These are phyloP conservation scores for Eruca vesicaria DNA, from an alignment of 441 rosid genomes.

Conservation along the genomic window DNA sequence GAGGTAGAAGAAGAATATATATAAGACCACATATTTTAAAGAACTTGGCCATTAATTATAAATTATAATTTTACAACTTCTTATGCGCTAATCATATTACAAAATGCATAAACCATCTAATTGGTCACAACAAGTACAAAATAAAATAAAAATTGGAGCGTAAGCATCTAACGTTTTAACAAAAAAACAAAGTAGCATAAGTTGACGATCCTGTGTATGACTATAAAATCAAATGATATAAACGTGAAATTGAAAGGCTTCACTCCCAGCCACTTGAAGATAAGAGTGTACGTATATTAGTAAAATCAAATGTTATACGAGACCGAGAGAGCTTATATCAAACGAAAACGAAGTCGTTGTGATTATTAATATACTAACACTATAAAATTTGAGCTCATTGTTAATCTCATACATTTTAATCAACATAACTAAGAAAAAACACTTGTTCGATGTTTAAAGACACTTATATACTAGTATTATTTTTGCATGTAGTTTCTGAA, in stretches of 20 bases:
- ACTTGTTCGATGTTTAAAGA: constrained; percentile 16
- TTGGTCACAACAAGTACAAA: background rate
- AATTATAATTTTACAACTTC: background rate
- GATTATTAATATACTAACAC: background rate
- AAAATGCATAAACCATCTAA: background rate
- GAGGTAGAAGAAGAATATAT: background rate
- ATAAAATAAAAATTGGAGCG: background rate
- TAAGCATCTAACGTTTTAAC: background rate
- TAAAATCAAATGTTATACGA: constrained; percentile 14
- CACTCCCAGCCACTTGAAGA: constrained; percentile 3
- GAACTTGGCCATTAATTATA: background rate
- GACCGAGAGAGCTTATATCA: constrained; percentile 11
- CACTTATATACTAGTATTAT: background rate
- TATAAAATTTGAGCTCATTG: background rate
- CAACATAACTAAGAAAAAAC: background rate
- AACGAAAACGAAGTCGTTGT: background rate
- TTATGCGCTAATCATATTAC: background rate
- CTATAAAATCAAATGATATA: background rate
- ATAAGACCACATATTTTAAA: background rate
- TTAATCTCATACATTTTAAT: constrained; percentile 2
- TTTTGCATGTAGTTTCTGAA: background rate
- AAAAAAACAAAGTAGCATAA: background rate
- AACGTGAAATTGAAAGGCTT: constrained; percentile 4
- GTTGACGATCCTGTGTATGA: background rate
- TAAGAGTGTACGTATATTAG: background rate